Evolutionary conservation across 2,329 filamentous ascomycete species (phyloP), one percentile per base, ranked within the genome.

Genomic region (Aspergillus neotritici): DNA sequence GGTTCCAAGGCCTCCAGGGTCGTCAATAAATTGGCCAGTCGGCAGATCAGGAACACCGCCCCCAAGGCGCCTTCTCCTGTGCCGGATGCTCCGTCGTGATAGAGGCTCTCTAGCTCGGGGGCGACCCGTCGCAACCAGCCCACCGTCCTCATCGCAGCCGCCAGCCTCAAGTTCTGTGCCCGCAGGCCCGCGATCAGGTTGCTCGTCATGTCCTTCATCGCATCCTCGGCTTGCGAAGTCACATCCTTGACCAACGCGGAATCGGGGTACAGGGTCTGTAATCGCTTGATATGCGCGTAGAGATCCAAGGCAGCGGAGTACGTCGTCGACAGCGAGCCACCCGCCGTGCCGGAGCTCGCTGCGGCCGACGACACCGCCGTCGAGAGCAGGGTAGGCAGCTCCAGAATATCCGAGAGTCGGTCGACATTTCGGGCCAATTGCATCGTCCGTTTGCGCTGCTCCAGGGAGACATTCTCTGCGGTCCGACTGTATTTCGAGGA

Each of bases 301-400:
- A 98, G 76, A 64, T 98, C 93, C 29, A 98, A 74, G 0, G 90
- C 90, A 0, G 88, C 87, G 2, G 89, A 84, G 70, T 96, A 94
- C 54, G 88, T 94, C 47, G 82, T 79, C 8, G 73, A 77, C 5
- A 70, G 63, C 3, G 68, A 63, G 5, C 62, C 57, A 11, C 64
- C 64, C 4, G 80, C 74, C 4, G 58, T 53, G 31, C 61, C 58
- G 8, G 65, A 63, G 46, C 59, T 67, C 38, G 62, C 59, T n/a
- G 63, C 61, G 15, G 63, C 66, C 7, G 71, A 70, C 31, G 69
- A 70, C 34, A 75, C 70, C 12, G 90, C 84, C 2, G 90, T 89
- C 10, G 86, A 85, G 11, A 98, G 78, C 29, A 97, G 72, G 0
- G 85, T 82, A 0, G 93, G 93, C 25, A 98, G 77, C 58, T 97